Evolutionary conservation across 2,329 filamentous ascomycete species (phyloP).

Genomic region (Aspergillus fischeri): DNA sequence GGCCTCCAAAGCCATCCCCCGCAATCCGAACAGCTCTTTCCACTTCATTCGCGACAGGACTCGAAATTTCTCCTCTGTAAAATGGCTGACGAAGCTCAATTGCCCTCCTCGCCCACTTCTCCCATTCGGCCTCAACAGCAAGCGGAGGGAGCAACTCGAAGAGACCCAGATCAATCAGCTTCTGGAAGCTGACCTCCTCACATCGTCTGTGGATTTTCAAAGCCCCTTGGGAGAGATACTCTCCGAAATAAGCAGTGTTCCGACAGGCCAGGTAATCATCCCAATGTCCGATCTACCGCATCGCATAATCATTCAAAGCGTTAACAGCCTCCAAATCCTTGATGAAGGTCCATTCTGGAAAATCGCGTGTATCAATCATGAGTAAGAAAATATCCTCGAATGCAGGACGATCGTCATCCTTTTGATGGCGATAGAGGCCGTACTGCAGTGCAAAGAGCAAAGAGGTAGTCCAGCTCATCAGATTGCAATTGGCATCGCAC

Average conservation of each 20-base stretch:
- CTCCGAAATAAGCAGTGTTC: slow-evolving; percentile 6
- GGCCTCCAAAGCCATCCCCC: background rate
- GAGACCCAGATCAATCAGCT: slow-evolving; percentile 4
- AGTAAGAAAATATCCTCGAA: slow-evolving; percentile 4
- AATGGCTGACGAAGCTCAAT: slow-evolving; percentile 1
- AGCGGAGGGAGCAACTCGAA: slow-evolving; percentile 6
- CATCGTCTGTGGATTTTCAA: slow-evolving; percentile 2
- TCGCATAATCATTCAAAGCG: slow-evolving; percentile 1
- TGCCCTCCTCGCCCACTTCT: slow-evolving; percentile 3
- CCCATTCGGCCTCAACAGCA: slow-evolving; percentile 1
- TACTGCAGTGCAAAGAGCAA: slow-evolving; percentile 9
- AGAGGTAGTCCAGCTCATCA: slow-evolving; percentile 13
- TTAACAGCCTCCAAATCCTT: slow-evolving; percentile 10
- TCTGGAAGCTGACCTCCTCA: slow-evolving; percentile 1
- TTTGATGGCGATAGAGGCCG: slow-evolving; percentile 4
- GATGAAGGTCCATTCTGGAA: slow-evolving; percentile 6
- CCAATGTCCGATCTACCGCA: background rate
- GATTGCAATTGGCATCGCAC: slow-evolving; percentile 1
- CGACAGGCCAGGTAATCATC: slow-evolving; percentile 6
- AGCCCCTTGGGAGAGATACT: slow-evolving; percentile 7
- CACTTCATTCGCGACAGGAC: background rate
- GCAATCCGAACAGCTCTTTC: slow-evolving; percentile 1
- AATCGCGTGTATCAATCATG: slow-evolving; percentile 4
- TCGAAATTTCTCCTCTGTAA: background rate
- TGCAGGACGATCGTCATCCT: background rate